phyloP scores from a whole-genome alignment of 75 land plant genomes.

The Chamaecyparis obtusa region DNA sequence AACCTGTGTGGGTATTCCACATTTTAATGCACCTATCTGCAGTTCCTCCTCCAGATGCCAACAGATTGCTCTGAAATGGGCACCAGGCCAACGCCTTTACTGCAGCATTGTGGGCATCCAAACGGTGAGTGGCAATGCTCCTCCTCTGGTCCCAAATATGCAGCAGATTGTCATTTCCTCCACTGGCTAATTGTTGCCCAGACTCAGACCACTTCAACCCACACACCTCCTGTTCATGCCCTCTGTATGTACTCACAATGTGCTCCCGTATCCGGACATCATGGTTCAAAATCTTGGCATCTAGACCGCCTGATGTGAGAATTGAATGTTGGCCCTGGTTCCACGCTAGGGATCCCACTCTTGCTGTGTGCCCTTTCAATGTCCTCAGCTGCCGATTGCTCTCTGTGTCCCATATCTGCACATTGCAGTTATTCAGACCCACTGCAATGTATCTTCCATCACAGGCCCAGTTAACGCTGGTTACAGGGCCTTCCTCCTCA shows the following conservation, averaged over 20 bases:
- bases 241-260: conserved; percentile 20
- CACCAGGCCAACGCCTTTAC: conserved; percentile 83
- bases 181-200: too few relatives aligned
- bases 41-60: conserved; percentile 54
- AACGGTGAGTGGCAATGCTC: conserved; percentile 39
- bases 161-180: conserved; percentile 60
- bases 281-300: conserved; percentile 56
- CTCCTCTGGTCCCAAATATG: conserved; percentile 58
- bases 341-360: conserved; percentile 73
- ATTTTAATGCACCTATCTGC: conserved; percentile 50
- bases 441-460: conserved; percentile 75
- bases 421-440: conserved; percentile 65
- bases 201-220: too few relatives aligned
- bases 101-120: conserved; percentile 62
- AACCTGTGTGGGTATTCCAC: conserved; percentile 62
- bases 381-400: conserved; percentile 11
- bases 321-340: conserved; percentile 35
- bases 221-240: too few relatives aligned
- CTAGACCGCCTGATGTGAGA: conserved; percentile 64
- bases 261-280: conserved; percentile 57
- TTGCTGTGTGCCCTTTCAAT: conserved; percentile 40
- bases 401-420: conserved; percentile 77
- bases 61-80: conserved; percentile 61
- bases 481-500: conserved; percentile 72
- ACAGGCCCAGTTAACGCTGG: conserved; percentile 86